Evolutionary conservation across 2,329 filamentous ascomycete species (phyloP).

Genomic region (Verruconis gallopava): DNA sequence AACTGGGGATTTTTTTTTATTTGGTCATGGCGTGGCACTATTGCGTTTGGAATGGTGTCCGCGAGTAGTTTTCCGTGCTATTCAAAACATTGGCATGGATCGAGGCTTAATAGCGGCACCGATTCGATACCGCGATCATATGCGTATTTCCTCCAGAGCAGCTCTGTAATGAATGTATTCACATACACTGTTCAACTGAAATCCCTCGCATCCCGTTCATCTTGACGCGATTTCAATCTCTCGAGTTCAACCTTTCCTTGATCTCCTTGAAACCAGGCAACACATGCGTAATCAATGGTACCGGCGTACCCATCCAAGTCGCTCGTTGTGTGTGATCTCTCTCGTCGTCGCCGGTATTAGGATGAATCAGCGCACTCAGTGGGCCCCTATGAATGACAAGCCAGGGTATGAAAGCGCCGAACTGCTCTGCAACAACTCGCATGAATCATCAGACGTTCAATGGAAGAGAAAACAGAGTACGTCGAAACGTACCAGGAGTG

Average conservation of each 20-base stretch:
- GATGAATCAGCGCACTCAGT: conserved; percentile 66
- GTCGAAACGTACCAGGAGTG: conserved; percentile 45
- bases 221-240: too few species aligned
- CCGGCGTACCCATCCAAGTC: conserved; percentile 59
- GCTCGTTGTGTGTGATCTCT: conserved; percentile 55
- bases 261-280: background rate
- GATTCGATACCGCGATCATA: too few species aligned
- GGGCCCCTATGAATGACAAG: conserved; percentile 70
- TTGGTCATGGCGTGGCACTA: too few species aligned
- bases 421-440: conserved; percentile 44
- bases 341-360: conserved; percentile 57
- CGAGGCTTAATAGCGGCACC: too few species aligned
- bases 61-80: too few species aligned
- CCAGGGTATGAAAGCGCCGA: conserved; percentile 82
- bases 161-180: too few species aligned
- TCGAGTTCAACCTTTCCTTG: background rate
- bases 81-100: too few species aligned
- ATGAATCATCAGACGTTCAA: background rate
- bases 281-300: conserved; percentile 41
- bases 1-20: too few species aligned
- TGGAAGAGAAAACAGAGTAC: background rate
- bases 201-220: too few species aligned
- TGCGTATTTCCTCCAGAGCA: too few species aligned
- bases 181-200: too few species aligned
- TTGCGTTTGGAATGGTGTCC: too few species aligned